A percentile compares a stretch with the other conserved stretches of the same genome.
Evolutionary conservation across 2,329 filamentous ascomycete genomes (phyloP).

Genomic region (Tricladium varicosporioides): DNA sequence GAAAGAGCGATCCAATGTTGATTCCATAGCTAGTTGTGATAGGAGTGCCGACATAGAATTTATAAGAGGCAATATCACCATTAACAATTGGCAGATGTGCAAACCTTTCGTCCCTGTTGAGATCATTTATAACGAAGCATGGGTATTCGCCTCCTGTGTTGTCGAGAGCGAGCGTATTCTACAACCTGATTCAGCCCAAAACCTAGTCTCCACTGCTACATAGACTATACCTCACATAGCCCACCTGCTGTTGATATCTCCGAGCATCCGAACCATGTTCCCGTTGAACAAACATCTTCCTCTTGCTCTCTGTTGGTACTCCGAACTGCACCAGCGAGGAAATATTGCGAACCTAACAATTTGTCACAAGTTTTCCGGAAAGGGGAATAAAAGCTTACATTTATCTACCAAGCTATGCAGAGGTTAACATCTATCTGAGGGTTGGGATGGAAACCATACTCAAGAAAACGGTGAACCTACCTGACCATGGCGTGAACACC

Average conservation of each 20-base stretch:
- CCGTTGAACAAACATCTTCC: constrained; percentile 11
- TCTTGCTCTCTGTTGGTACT: neutral
- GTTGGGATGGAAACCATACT: neutral
- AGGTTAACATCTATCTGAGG: constrained; percentile 3
- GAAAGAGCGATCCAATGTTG: constrained; percentile 29
- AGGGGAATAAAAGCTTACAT: constrained; percentile 8
- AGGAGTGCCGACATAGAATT: constrained; percentile 30
- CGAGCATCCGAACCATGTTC: constrained; percentile 29
- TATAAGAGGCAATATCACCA: neutral
- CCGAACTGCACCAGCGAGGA: constrained; percentile 26
- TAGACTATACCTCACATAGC: constrained; percentile 27
- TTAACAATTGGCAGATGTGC: neutral
- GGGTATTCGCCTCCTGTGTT: constrained; percentile 7
- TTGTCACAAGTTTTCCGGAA: neutral
- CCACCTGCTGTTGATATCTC: constrained; percentile 27
- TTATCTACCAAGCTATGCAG: constrained; percentile 24
- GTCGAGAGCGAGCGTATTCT: constrained; percentile 19
- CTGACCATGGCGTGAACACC: constrained; percentile 31
- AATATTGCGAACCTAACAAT: constrained; percentile 27
- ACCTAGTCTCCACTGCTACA: neutral
- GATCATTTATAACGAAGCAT: constrained; percentile 9
- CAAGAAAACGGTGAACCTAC: constrained; percentile 10
- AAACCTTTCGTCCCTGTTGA: neutral
- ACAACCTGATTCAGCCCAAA: neutral
- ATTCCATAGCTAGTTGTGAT: constrained; percentile 27